phyloP scores from a whole-genome alignment of 2,329 filamentous ascomycete species.

The Gnomoniopsis smithogilvyi region DNA sequence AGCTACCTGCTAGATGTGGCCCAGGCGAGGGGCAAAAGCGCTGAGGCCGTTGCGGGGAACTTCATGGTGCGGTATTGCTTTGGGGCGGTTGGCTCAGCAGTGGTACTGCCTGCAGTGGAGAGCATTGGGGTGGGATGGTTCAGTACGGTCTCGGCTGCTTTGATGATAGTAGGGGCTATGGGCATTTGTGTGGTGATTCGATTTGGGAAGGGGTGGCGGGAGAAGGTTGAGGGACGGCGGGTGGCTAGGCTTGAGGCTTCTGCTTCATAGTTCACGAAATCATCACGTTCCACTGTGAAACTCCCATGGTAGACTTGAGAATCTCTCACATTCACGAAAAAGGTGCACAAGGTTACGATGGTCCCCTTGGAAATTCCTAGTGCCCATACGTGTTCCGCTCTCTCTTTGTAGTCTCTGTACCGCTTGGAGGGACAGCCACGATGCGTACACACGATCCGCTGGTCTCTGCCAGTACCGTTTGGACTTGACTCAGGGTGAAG shows the following conservation, averaged over 20 bases:
- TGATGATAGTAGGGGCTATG: constrained; percentile 45
- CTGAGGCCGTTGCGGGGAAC: constrained; percentile 76
- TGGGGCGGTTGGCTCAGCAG: constrained; percentile 66
- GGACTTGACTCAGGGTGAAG: too few relatives aligned
- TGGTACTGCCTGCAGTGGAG: constrained; percentile 71
- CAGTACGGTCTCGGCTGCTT: constrained; percentile 62
- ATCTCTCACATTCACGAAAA: too few relatives aligned
- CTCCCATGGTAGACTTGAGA: too few relatives aligned
- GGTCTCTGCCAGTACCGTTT: too few relatives aligned
- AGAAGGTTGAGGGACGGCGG: constrained; percentile 45
- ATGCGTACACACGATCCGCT: too few relatives aligned
- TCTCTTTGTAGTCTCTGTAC: too few relatives aligned
- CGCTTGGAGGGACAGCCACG: too few relatives aligned
- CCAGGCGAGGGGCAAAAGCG: constrained; percentile 53
- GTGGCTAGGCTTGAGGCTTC: constrained; percentile 25
- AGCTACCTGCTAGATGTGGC: constrained; percentile 81
- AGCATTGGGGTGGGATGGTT: constrained; percentile 79
- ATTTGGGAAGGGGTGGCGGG: constrained; percentile 49
- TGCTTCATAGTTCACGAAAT: not conserved
- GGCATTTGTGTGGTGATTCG: constrained; percentile 45
- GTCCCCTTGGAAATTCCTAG: too few relatives aligned
- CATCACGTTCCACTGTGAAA: not conserved
- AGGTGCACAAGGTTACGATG: too few relatives aligned
- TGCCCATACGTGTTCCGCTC: too few relatives aligned
- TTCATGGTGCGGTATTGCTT: constrained; percentile 77